Base-by-base conservation (phyloP, 1,284 basidiomycete genomes). In the Schizophyllum amplum region DNA sequence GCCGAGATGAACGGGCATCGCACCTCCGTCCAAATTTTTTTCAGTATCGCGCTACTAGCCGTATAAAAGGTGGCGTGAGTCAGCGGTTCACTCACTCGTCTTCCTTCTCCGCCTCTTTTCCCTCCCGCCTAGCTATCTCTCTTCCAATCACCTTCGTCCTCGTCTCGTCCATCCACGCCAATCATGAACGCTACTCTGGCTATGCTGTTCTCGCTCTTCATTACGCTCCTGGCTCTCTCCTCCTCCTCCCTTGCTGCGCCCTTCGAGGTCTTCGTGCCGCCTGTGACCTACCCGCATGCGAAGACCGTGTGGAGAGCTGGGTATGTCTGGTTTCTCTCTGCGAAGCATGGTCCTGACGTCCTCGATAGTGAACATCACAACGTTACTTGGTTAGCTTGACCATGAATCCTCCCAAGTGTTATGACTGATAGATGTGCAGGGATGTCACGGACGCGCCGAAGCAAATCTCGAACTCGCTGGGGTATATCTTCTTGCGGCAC, bases 251-350 rank as follows among this genome's bases (percentile, higher is more conserved):
- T 50, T 24, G 48, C 48, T 20, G 48, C 48, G 22, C 48, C 48
- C 48, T 9, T 20, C 15, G 75, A 77, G 60, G 75, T 79, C 22
- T 79, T 68, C 60, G 70, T 71, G n/a, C 78, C 78, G 3, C 75
- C 71, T 9, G 68, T 80, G 24, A 59, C 69, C 25, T 68, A 68
- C 47, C 77, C 78, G n/a, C 64, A 68, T 53, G 59, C 59, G 13
- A 66, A 67, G 1, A 72, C 73, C 1, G 71, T 76, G 11, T 79
- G 78, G 78, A 67, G 65, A 51, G 64, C 71, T 48, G 73, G 73
- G 17, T 50, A 11, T 13, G 33, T 42, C 33, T 3, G 3, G 4
- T 42, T 42, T 13, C 17, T 42, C 33, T 42, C 2, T 17, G 11
- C 33, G 13, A 42, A 6, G 13, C 2, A 13, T 9, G 33, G 13